Base-by-base conservation (phyloP, 2,329 filamentous ascomycete species). In the Phoma sp. region DNA sequence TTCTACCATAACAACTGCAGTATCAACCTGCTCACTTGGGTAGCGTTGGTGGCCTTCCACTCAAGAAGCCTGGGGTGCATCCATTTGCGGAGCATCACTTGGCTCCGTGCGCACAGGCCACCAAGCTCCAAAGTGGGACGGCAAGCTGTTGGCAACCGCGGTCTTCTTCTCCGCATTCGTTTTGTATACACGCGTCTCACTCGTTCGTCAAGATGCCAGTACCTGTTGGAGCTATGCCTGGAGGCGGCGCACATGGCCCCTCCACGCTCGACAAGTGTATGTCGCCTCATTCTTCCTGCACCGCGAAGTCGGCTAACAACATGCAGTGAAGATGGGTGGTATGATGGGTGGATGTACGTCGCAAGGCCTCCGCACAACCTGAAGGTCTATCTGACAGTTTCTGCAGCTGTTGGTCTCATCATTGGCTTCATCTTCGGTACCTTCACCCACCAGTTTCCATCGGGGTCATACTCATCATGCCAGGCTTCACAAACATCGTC, bases 351-450 rank as follows among this genome's bases (percentile, higher is more conserved):
- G 92, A 76, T 96, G 94, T 98, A 90, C 71, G 92, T 85, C 47
- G 54, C 40, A 37, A 59, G 51, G 27, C 43, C 38, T 12, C 21
- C 24, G n/a, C 17, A 25, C 13, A 17, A 25, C 22, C 15, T 22
- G 43, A 24, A 48, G 19, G 21, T 27, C 27, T 47, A 15, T 43
- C 65, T 70, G 56, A 70, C 64, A 17, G n/a, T 32, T 3, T 44
- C 21, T n/a, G 43, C 47, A 98, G 95, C 92, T 77, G 95, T 99
- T 60, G 95, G 95, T 60, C 83, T 91, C 47, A 96, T 96, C 74
- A 97, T 99, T 79, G 95, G 95, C 62, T 98, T 99, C 81, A 96
- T 99, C 70, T 96, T 95, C 69, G 95, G 94, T 96, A 82, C 45
- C 82, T 69, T 51, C 33, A 7, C 29, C 21, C 35, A 43, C 27